Evolutionary conservation across 345 rosid genomes (phyloP), one percentile per base, ranked within the genome.

Genomic region (Arabidopsis suecica): DNA sequence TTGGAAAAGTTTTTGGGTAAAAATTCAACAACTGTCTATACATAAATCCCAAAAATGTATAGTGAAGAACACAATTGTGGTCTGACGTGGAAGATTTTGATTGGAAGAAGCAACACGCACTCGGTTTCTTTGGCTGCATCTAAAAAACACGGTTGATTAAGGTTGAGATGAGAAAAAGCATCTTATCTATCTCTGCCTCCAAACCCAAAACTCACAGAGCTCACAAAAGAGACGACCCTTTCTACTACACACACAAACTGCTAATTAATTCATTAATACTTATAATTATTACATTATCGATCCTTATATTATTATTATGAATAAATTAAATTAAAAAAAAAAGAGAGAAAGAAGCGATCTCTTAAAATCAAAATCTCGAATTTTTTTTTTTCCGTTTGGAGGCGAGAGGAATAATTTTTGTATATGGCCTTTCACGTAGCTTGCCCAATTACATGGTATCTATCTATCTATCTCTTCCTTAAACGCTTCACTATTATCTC

Each of bases 361-460:
- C 68, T 28, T 68, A 71, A 76, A 60, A 53, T 68, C 81, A 71
- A 45, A 16, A 64, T 61, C 70, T 61, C 32, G 41, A 25, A 25
- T 56, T 50, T 49, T 41, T 54, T 36, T 64, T 48, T 37, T 48
- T 7, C 9, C 23, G 41, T 3, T 58, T 33, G 44, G 76, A 72
- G 61, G 61, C 64, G 51, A 13, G 59, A 49, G 68, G 79, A 77
- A 55, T 62, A 55, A 63, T 77, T 61, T 62, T 65, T 9, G 49
- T 68, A 36, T 28, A 88, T 91, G 98, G 98, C 97, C 96, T 94
- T 94, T 91, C 97, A 78, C 70, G 96, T 91, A 80, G 97, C 95
- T 87, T 94, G 98, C 84, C 98, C 98, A 87, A 90, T 94, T 85
- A 91, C 98, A 85, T 88, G 82, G 82, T 79, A 78, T 47, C 30